phyloP scores from a whole-genome alignment of 23 red algal genomes.

The Gracilariopsis chorda region DNA sequence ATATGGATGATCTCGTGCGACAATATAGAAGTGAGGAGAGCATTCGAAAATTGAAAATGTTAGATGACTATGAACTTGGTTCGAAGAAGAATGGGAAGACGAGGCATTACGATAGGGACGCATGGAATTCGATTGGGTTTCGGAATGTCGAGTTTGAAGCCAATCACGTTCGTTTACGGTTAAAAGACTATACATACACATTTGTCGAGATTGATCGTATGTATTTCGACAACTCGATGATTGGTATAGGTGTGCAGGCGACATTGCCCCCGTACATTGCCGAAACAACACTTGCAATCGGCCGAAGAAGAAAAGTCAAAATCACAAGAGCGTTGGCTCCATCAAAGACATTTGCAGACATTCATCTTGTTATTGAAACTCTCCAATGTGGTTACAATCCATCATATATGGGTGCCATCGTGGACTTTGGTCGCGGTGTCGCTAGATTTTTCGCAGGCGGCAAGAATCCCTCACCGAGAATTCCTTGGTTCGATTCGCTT shows the following conservation, averaged over 20 bases:
- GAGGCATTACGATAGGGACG: conserved; percentile 42
- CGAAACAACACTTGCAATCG: conserved; percentile 56
- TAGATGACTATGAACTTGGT: conserved; percentile 63
- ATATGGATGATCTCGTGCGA: conserved; percentile 47
- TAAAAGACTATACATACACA: conserved; percentile 42
- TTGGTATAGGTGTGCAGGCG: conserved; percentile 53
- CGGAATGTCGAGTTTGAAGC: conserved; percentile 48
- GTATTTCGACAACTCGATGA: conserved; percentile 29
- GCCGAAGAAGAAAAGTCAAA: conserved; percentile 24
- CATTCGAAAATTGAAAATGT: conserved; percentile 50
- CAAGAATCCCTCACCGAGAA: conserved; percentile 69
- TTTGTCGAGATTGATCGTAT: conserved; percentile 63
- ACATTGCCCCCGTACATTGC: conserved; percentile 62
- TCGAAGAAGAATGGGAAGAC: conserved; percentile 62
- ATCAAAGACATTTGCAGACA: conserved; percentile 61
- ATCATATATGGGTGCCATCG: conserved; percentile 59
- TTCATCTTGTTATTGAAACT: conserved; percentile 62
- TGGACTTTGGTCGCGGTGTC: conserved; percentile 60
- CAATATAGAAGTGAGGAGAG: conserved; percentile 41
- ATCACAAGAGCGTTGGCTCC: conserved; percentile 45
- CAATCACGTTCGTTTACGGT: conserved; percentile 2
- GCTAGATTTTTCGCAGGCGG: conserved; percentile 60
- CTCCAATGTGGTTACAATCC: conserved; percentile 66
- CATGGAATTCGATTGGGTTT: conserved; percentile 75
- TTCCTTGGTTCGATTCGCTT: conserved; percentile 75